Evolutionary conservation across 1,284 basidiomycete genomes (phyloP), one percentile per base, ranked within the genome.

Genomic region (Gymnopus androsaceus): DNA sequence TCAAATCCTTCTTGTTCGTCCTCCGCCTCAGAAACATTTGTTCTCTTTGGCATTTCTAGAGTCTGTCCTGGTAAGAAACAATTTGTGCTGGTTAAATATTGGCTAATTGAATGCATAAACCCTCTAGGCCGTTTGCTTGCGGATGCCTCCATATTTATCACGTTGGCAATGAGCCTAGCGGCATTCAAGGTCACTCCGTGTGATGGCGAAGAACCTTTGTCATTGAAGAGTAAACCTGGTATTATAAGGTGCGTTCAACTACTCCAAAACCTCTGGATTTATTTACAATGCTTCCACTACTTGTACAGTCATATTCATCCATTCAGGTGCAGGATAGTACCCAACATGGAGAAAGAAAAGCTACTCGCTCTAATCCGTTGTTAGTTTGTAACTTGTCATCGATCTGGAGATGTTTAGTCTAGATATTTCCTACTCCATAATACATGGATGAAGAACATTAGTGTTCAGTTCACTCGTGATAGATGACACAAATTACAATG

Each of bases 311-410:
- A 70, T 55, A 69, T 70, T 4, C 61, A 63, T 28, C 68, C 69
- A 0, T 73, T 69, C 64, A 59, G 64, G 54, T 71, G 69, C 56
- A 58, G 60, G 31, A 66, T 74, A 36, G 68, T 62, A 45, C 69
- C 70, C 4, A 59, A 69, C 12, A 55, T 59, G 12, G 50, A 53
- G 25, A 31, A 17, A 2, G 40, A 50, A 27, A 31, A 28, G 19
- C 21, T 56, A 23, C 23, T 27, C 9, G 33, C 54, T 12, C n/a
- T 56, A 15, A 34, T 56, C n/a, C n/a, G n/a, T n/a, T n/a, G n/a
- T n/a, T n/a, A n/a, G n/a, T n/a, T n/a, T n/a, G n/a, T n/a, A n/a
- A n/a, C n/a, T n/a, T n/a, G n/a, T n/a, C n/a, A n/a, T n/a, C n/a
- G n/a, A n/a, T n/a, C n/a, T n/a, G n/a, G n/a, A n/a, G n/a, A n/a